Percentiles rank a stretch among this genome's conserved stretches.
These are phyloP conservation scores for Colletotrichum abscissum DNA, from an alignment of 2,329 filamentous ascomycete species.

Conservation along the genomic window DNA sequence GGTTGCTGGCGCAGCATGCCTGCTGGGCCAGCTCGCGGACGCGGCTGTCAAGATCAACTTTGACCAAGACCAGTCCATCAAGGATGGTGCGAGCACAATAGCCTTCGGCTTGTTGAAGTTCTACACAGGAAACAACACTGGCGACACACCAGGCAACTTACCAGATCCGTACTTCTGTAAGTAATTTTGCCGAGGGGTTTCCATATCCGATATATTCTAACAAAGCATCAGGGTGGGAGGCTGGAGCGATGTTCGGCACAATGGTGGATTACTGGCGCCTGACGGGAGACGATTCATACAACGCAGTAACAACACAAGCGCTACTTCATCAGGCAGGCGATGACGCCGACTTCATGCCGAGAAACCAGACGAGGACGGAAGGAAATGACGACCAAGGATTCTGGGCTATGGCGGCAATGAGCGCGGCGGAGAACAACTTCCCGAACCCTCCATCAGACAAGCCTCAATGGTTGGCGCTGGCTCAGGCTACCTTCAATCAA, in stretches of 20 bases:
- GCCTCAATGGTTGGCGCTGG: constrained; percentile 82
- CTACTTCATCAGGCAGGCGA: constrained; percentile 70
- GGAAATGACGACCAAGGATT: constrained; percentile 86
- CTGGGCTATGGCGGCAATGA: constrained; percentile 86
- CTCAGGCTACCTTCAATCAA: constrained; percentile 83
- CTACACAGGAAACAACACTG: constrained; percentile 67
- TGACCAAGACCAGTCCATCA: constrained; percentile 45
- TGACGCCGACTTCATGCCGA: constrained; percentile 73
- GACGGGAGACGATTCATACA: constrained; percentile 75
- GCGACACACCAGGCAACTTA: constrained; percentile 67
- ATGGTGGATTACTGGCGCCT: constrained; percentile 79
- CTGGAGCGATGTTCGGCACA: constrained; percentile 76
- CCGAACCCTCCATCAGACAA: constrained; percentile 71
- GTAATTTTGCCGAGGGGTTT: constrained; percentile 59
- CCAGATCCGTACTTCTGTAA: constrained; percentile 74
- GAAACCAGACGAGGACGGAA: constrained; percentile 69
- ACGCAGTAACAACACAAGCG: constrained; percentile 67
- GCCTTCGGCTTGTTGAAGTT: constrained; percentile 51
- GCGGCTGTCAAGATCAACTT: constrained; percentile 28
- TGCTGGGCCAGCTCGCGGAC: constrained; percentile 21
- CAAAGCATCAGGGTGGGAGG: constrained; percentile 72
- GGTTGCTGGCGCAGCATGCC: constrained; percentile 25
- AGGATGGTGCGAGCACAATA: constrained; percentile 49
- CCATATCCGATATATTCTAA: constrained; percentile 55
- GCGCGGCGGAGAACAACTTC: constrained; percentile 81